Evolutionary conservation across 1,139 yeast species (phyloP).

Genomic region (Blastobotrys persicus): DNA sequence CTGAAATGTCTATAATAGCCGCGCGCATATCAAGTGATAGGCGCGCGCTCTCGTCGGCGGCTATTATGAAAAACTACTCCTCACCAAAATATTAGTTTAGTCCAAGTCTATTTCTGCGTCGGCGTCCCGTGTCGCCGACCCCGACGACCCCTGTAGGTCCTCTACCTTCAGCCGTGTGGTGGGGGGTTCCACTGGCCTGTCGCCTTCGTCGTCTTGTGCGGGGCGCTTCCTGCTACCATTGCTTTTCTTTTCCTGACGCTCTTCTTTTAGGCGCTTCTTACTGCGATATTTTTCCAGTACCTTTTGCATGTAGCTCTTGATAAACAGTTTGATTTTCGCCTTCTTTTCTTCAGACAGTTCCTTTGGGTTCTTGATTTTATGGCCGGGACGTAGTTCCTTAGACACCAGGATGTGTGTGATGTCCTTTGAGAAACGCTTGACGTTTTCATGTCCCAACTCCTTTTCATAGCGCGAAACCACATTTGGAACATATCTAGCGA

Average conservation of each 20-base stretch:
- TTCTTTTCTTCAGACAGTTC: constrained; percentile 63
- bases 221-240: no score
- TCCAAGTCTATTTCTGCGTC: neutral
- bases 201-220: neutral
- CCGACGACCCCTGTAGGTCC: neutral
- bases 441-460: constrained; percentile 66
- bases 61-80: no score
- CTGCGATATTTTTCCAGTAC: constrained; percentile 50
- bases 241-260: neutral
- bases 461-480: constrained; percentile 63
- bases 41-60: neutral
- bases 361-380: constrained; percentile 37
- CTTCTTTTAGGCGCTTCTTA: neutral
- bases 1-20: no score
- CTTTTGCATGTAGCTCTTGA: constrained; percentile 70
- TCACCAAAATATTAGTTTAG: no score
- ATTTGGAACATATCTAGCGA: constrained; percentile 82
- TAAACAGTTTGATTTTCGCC: constrained; percentile 65
- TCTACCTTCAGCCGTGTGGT: neutral
- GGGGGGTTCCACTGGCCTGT: neutral
- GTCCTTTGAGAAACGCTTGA: constrained; percentile 79
- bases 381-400: constrained; percentile 49
- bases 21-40: neutral
- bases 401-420: constrained; percentile 59
- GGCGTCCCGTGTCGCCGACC: neutral